Percentiles rank a stretch among this genome's conserved stretches.
Evolutionary conservation across 768 basidiomycete species (phyloP).

Genomic region (Cyclocybe cylindracea): DNA sequence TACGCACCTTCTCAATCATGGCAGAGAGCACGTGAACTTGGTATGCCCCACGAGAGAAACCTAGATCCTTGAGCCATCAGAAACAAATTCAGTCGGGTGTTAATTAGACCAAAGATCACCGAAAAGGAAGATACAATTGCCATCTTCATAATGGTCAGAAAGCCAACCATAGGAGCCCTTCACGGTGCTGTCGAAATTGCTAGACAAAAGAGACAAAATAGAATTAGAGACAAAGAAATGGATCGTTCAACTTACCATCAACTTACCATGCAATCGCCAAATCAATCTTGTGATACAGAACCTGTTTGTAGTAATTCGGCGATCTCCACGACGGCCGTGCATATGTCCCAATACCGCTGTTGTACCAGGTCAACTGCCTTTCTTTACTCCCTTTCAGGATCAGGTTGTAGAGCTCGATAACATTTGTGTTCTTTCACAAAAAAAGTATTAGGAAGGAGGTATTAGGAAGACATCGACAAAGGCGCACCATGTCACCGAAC

Average conservation of each 20-base stretch:
- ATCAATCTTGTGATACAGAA: conserved; percentile 14
- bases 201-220: conserved; percentile 7
- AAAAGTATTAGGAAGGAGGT: not conserved
- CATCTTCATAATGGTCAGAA: conserved; percentile 20
- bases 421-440: conserved; percentile 31
- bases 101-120: conserved; percentile 8
- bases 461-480: not conserved
- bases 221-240: not conserved
- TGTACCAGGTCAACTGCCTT: conserved; percentile 28
- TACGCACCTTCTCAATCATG: conserved; percentile 41
- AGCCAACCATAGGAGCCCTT: conserved; percentile 26
- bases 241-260: not conserved
- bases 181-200: conserved; percentile 23
- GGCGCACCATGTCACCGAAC: conserved; percentile 29
- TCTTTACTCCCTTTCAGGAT: conserved; percentile 17
- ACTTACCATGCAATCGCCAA: conserved; percentile 33
- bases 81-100: not conserved
- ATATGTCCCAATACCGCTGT: conserved; percentile 34
- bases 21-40: conserved; percentile 43
- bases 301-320: conserved; percentile 17
- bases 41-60: conserved; percentile 51
- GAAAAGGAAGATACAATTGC: conserved; percentile 24
- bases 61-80: conserved; percentile 18
- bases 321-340: conserved; percentile 22
- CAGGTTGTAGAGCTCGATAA: conserved; percentile 28